phyloP scores from a whole-genome alignment of 208 protist species.

The Polymyxa betae region DNA sequence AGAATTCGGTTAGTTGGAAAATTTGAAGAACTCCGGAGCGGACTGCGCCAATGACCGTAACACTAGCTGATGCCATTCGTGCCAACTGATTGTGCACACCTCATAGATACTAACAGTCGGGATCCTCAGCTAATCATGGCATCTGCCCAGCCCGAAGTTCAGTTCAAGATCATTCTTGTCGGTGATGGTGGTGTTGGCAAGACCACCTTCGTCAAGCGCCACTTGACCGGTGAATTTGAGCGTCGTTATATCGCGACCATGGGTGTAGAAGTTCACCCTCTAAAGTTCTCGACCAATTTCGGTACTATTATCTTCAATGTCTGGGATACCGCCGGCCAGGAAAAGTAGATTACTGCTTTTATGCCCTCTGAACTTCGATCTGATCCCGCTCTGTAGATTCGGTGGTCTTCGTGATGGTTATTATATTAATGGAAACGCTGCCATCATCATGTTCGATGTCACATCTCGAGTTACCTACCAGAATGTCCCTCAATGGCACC shows the following conservation, averaged over 20 bases:
- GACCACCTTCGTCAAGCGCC: slow-evolving; percentile 99
- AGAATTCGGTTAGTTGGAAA: no score
- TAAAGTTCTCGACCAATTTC: slow-evolving; percentile 97
- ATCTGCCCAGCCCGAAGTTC: slow-evolving; percentile 6
- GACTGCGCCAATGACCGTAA: background rate
- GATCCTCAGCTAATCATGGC: no score
- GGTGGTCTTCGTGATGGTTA: slow-evolving; percentile 99
- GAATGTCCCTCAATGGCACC: slow-evolving; percentile 99
- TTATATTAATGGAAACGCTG: slow-evolving; percentile 97
- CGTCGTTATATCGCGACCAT: slow-evolving; percentile 96
- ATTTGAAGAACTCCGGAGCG: background rate
- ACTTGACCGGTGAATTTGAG: slow-evolving; percentile 99
- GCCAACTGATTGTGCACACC: background rate
- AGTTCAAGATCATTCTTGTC: slow-evolving; percentile 93
- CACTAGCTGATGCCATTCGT: background rate
- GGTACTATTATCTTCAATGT: slow-evolving; percentile 98
- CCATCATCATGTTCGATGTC: slow-evolving; percentile 99
- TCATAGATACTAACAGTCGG: background rate
- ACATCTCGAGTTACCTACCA: slow-evolving; percentile 99
- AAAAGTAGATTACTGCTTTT: slow-evolving; percentile 67
- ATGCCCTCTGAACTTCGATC: background rate
- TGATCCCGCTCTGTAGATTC: slow-evolving; percentile 75
- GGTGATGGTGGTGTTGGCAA: slow-evolving; percentile 99
- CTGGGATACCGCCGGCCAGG: slow-evolving; percentile 98
- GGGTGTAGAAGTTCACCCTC: slow-evolving; percentile 95